Base-by-base conservation (phyloP, 306 rosid genomes). In the Oemleria cerasiformis region DNA sequence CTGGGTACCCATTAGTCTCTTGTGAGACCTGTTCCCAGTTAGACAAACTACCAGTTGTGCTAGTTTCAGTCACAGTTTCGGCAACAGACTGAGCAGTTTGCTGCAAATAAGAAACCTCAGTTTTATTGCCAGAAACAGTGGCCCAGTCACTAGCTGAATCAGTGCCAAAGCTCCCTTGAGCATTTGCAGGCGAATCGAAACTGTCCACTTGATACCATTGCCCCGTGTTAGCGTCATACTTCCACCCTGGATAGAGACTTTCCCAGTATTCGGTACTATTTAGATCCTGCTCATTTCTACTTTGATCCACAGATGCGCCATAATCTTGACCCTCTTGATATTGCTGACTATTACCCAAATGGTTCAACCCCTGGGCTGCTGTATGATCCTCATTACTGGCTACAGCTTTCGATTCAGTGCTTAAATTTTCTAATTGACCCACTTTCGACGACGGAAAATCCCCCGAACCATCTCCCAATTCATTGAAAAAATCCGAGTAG, bases 181-280 rank as follows among this genome's bases (percentile, higher is more conserved):
- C 79, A 63, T 81, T 17, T 8, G 77, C 58, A 25, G 78, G 50
- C 36, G 66, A 74, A 72, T 71, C 69, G 67, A 72, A 72, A 70
- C 23, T 86, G 43, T 85, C 91, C n/a, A 86, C 81, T 79, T 79
- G 92, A 80, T 86, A 84, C 96, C 98, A 92, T 65, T 92, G 88
- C 74, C 89, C 88, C 6, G 86, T 79, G 81, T 63, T 65, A 15
- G 71, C 11, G 64, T 92, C 96, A 63, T 71, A 86, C 81, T 76
- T 92, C 96, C 96, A 92, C 54, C 98, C 96, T 40, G 96, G 98
- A 86, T 88, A 92, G 39, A 75, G 81, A 79, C 77, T 76, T 73
- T 92, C 96, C 98, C 95, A 90, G 50, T 77, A 69, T 81, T 88
- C 89, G 49, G 82, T 75, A 70, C 79, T 83, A 73, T 62, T 87